phyloP scores from a whole-genome alignment of 1,284 basidiomycete genomes.

The Mycosarcoma mackinlayi region DNA sequence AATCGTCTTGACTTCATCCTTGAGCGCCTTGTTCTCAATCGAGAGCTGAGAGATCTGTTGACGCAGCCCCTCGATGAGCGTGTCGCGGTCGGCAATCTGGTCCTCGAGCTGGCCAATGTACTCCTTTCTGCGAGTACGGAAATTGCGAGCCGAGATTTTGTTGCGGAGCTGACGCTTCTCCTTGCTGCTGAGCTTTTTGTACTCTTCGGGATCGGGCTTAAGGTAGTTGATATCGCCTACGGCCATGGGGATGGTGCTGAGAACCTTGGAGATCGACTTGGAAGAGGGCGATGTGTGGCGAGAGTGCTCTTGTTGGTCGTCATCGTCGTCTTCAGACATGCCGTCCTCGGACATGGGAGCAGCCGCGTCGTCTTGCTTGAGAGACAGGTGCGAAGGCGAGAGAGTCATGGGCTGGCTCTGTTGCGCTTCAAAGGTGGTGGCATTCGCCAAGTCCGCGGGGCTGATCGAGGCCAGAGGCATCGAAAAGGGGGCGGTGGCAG shows the following conservation, averaged over 20 bases:
- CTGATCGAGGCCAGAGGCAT: conserved; percentile 26
- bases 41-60: conserved; percentile 82
- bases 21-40: conserved; percentile 83
- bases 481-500: conserved; percentile 6
- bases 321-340: conserved; percentile 43
- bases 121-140: conserved; percentile 92
- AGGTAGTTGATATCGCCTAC: conserved; percentile 53
- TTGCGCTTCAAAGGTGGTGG: background rate
- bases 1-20: conserved; percentile 66
- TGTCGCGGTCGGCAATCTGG: conserved; percentile 91
- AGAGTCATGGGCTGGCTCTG: conserved; percentile 14
- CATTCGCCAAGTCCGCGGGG: conserved; percentile 7
- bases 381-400: conserved; percentile 1
- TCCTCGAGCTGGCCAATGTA: conserved; percentile 93
- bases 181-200: conserved; percentile 92
- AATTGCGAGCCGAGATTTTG: conserved; percentile 95
- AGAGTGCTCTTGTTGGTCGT: conserved; percentile 27
- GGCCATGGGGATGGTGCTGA: conserved; percentile 40
- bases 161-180: conserved; percentile 96
- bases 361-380: conserved; percentile 14
- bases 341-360: conserved; percentile 50
- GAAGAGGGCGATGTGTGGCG: conserved; percentile 19
- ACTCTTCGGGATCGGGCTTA: conserved; percentile 84
- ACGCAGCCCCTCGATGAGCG: conserved; percentile 86
- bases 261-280: conserved; percentile 21